Percentiles rank a stretch among this genome's conserved stretches.
Evolutionary conservation across 2,329 filamentous ascomycete genomes (phyloP).

Genomic region (Penicillium sp.): DNA sequence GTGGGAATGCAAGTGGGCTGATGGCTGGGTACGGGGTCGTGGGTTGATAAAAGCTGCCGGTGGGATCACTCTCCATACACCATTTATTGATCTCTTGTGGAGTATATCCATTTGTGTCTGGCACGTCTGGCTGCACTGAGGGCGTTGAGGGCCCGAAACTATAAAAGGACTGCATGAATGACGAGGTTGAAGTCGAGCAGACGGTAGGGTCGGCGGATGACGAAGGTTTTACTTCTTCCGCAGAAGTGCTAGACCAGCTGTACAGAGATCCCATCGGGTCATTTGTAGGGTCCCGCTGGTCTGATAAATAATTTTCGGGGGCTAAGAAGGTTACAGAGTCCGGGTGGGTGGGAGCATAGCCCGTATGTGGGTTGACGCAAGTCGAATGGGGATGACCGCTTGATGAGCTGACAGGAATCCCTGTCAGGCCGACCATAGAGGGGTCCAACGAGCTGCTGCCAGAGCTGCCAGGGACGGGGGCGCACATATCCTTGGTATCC

Average conservation of each 20-base stretch:
- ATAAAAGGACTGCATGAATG: conserved; percentile 23
- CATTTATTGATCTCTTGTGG: conserved; percentile 25
- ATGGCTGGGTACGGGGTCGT: conserved; percentile 7
- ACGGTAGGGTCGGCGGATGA: conserved; percentile 10
- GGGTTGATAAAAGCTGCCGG: conserved; percentile 11
- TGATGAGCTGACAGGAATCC: conserved; percentile 14
- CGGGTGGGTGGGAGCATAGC: conserved; percentile 7
- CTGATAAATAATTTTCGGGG: conserved; percentile 18
- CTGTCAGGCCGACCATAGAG: conserved; percentile 13
- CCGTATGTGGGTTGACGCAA: conserved; percentile 10
- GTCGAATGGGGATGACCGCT: conserved; percentile 6
- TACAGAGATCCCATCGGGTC: conserved; percentile 25
- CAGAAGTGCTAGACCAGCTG: conserved; percentile 24
- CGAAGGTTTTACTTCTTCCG: conserved; percentile 15
- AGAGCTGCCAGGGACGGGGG: conserved; percentile 7
- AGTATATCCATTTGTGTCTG: conserved; percentile 16
- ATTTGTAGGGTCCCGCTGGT: conserved; percentile 18
- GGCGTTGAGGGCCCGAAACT: conserved; percentile 2
- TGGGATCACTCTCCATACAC: conserved; percentile 24
- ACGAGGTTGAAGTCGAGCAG: conserved; percentile 6
- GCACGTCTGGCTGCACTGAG: background rate
- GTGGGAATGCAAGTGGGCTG: conserved; percentile 11
- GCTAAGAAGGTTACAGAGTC: conserved; percentile 18
- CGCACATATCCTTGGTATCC: conserved; percentile 3
- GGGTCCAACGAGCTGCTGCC: conserved; percentile 1